Conservation (phyloP, 2,329 filamentous ascomycete genomes). For the Nothophaeocryptopus gaeumannii region DNA sequence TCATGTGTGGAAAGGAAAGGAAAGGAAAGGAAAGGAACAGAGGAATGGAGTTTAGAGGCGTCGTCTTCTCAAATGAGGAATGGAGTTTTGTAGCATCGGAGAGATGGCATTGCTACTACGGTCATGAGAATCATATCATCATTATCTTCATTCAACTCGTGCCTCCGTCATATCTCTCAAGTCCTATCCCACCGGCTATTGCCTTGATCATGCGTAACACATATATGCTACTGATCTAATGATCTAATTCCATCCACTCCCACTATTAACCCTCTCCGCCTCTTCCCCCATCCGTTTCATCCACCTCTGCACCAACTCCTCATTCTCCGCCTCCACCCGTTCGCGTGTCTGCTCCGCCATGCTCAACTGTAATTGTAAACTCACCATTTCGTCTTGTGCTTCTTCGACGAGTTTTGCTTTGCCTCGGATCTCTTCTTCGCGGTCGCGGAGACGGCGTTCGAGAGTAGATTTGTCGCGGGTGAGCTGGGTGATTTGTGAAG, state of each 20-base stretch:
- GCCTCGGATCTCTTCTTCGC: conserved; percentile 78
- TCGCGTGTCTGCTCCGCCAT: conserved; percentile 74
- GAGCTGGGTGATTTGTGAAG: conserved; percentile 59
- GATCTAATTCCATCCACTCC: conserved; percentile 26
- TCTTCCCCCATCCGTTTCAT: conserved; percentile 84
- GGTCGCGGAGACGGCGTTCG: conserved; percentile 67
- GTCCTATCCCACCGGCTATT: too few species aligned
- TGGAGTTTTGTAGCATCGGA: too few species aligned
- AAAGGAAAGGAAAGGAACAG: too few species aligned
- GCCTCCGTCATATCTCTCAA: too few species aligned
- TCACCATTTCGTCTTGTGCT: conserved; percentile 89
- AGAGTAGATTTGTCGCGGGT: conserved; percentile 62
- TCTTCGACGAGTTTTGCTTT: conserved; percentile 83
- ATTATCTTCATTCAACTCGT: too few species aligned
- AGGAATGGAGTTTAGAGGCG: too few species aligned
- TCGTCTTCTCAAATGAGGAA: too few species aligned
- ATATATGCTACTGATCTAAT: too few species aligned
- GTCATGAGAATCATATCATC: too few species aligned
- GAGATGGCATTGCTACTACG: too few species aligned
- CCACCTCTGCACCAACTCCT: conserved; percentile 85
- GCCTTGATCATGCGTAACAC: too few species aligned
- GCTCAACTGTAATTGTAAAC: conserved; percentile 81
- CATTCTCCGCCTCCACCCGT: conserved; percentile 76
- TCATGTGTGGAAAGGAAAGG: too few species aligned
- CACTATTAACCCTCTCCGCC: conserved; percentile 78